Base-by-base conservation (phyloP, 2,329 filamentous ascomycete species). In the Ceratocystis ficicola region DNA sequence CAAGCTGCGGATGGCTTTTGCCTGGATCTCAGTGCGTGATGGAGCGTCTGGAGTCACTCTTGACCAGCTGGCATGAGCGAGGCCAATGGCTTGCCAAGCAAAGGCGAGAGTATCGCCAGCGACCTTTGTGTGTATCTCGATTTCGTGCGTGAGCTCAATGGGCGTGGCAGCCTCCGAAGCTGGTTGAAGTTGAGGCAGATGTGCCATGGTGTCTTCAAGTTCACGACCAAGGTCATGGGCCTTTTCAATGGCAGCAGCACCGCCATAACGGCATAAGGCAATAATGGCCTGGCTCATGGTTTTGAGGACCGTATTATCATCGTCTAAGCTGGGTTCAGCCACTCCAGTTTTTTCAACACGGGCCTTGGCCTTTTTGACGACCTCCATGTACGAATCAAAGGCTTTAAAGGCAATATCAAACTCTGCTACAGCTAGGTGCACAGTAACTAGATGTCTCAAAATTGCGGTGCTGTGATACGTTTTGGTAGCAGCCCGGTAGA, bases 391-490 rank as follows among this genome's bases (percentile, higher is more conserved):
- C 0, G 92, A 92, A 73, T 95, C 88, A 69, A 96, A 89, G 0
- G 94, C 89, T 72, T 91, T 91, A 74, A 95, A 86, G 1, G 92
- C 92, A 62, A 97, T 78, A 66, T 96, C 90, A 70, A 96, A 97
- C 70, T 99, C 93, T 7, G 91, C 90, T 20, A 96, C 80, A 1
- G 90, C 84, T 20, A 93, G 80, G 74, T 99, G 94, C 1, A 96
- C 87, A 10, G 85, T 87, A 73, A 97, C 97, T 0, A 99, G 80
- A 71, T 92, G 84, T 67, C 93, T 83, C 36, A 99, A 78, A 68
- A 97, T 89, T 8, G 90, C 79, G 1, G 93, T 95, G 1, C 94
- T 99, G 75, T 99, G 94, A 72, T 94, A 99, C 0, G 92, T 96
- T 75, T 94, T 96, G 8, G 88, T 90, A 6, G 93, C 90, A 25